Evolutionary conservation across 805 yeast genomes (phyloP).

Genomic region (Saccharomyces paradoxus): DNA sequence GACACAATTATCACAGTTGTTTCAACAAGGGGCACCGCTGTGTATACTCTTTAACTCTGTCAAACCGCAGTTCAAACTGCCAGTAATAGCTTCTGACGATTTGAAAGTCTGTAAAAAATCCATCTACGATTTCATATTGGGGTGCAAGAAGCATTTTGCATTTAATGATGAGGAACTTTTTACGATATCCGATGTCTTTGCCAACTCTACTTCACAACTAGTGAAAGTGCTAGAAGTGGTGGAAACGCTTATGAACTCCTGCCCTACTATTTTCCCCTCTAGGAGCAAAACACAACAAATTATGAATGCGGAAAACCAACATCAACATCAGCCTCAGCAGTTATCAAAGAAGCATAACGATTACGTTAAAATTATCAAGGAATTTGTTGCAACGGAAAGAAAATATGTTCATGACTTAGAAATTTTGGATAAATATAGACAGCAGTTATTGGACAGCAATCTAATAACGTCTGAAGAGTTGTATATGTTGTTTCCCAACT

Average conservation of each 20-base stretch:
- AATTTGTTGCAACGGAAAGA: slow-evolving; percentile 82
- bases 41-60: slow-evolving; percentile 76
- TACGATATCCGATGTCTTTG: slow-evolving; percentile 82
- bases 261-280: slow-evolving; percentile 36
- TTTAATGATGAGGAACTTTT: slow-evolving; percentile 77
- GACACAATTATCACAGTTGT: slow-evolving; percentile 77
- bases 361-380: slow-evolving; percentile 60
- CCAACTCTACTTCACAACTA: slow-evolving; percentile 71
- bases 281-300: slow-evolving; percentile 23
- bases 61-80: slow-evolving; percentile 48
- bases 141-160: slow-evolving; percentile 69
- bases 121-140: slow-evolving; percentile 81
- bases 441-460: slow-evolving; percentile 58
- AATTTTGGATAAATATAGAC: slow-evolving; percentile 55
- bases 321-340: slow-evolving; percentile 9
- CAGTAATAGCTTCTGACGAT: slow-evolving; percentile 69
- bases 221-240: slow-evolving; percentile 70
- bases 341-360: slow-evolving; percentile 26
- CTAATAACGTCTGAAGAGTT: slow-evolving; percentile 70
- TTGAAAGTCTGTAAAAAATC: slow-evolving; percentile 77
- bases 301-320: slow-evolving; percentile 14
- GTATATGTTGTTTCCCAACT: slow-evolving; percentile 76
- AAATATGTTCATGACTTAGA: slow-evolving; percentile 90
- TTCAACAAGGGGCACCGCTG: slow-evolving; percentile 88
- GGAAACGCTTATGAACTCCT: slow-evolving; percentile 49